A percentile compares a stretch with the other conserved stretches of the same genome.
These are phyloP conservation scores for Colletotrichum sp. DNA, from an alignment of 2,329 filamentous ascomycete species.

Conservation along the genomic window DNA sequence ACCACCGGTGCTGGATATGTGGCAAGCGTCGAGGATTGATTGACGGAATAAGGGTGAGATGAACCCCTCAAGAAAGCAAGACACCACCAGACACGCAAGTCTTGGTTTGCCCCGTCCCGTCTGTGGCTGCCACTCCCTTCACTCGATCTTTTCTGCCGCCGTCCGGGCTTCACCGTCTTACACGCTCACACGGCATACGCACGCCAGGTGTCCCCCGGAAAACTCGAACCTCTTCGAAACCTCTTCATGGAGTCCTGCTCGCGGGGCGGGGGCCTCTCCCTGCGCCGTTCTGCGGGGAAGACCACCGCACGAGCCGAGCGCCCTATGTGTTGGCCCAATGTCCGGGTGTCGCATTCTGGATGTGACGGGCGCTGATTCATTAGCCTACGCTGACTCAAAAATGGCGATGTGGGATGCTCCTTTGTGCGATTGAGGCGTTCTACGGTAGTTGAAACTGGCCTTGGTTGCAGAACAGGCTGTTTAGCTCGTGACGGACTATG, in stretches of 20 bases:
- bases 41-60: conserved; percentile 1
- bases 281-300: conserved; percentile 3
- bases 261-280: neutral
- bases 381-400: neutral
- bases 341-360: neutral
- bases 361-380: neutral
- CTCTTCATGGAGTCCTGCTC: neutral
- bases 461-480: neutral
- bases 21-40: neutral
- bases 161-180: neutral
- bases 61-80: neutral
- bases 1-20: neutral
- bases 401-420: neutral
- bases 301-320: neutral
- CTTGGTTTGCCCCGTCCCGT: neutral
- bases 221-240: conserved; percentile 17
- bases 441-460: neutral
- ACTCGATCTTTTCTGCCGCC: neutral
- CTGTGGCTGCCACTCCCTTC: neutral
- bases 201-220: neutral
- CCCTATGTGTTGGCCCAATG: neutral
- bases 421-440: neutral
- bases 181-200: neutral
- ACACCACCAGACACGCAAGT: neutral
- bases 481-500: neutral